phyloP scores from a whole-genome alignment of 371 early-diverging fungal genomes.

The Chytridiales sp. region DNA sequence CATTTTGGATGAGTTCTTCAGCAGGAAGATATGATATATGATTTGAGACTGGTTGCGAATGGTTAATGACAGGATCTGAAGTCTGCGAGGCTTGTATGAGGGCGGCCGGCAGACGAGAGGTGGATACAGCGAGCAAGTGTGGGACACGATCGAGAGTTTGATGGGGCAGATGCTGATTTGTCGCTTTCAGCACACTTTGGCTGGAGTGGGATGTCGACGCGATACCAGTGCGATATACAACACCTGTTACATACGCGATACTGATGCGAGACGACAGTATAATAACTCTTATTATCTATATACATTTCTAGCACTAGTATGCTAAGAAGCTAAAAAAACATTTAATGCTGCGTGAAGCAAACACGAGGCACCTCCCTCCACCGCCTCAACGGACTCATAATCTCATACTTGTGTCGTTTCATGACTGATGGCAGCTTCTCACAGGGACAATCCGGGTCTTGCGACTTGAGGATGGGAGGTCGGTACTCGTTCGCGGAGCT shows the following conservation, averaged over 20 bases:
- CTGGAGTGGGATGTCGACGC: no score
- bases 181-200: no score
- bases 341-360: background rate
- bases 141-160: no score
- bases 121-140: no score
- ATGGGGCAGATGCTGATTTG: no score
- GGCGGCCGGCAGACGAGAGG: no score
- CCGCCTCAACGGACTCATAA: background rate
- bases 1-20: no score
- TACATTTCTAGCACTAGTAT: background rate
- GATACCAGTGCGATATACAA: background rate
- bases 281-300: background rate
- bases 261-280: background rate
- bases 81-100: no score
- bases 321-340: background rate
- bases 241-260: background rate
- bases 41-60: no score
- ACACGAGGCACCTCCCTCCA: constrained; percentile 4
- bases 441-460: background rate
- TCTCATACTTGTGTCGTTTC: constrained; percentile 1
- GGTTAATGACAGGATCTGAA: no score
- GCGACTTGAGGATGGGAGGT: background rate
- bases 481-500: background rate
- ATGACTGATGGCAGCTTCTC: background rate
- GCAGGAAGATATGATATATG: no score